These are phyloP conservation scores for Fermentozyma sake DNA, from an alignment of 1,139 yeast species.

Conservation along the genomic window DNA sequence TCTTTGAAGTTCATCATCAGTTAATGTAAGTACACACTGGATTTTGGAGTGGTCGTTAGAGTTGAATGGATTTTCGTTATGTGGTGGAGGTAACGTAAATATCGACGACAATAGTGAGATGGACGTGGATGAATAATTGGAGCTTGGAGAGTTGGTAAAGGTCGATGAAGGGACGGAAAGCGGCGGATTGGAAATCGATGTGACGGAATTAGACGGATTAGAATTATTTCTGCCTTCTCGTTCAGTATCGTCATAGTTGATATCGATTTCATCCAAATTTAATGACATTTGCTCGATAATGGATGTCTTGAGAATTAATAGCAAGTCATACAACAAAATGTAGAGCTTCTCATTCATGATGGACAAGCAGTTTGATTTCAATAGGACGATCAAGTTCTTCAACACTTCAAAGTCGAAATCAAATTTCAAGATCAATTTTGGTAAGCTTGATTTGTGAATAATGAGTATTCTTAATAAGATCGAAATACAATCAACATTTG, in stretches of 20 bases:
- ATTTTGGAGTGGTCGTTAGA: slow-evolving; percentile 19
- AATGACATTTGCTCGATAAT: slow-evolving; percentile 19
- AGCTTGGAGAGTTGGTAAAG: too few species aligned
- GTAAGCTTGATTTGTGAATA: slow-evolving; percentile 48
- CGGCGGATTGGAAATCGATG: neutral
- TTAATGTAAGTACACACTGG: slow-evolving; percentile 28
- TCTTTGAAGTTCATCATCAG: slow-evolving; percentile 27
- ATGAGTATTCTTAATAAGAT: slow-evolving; percentile 55
- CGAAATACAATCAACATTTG: slow-evolving; percentile 18
- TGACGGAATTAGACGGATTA: neutral
- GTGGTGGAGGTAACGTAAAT: slow-evolving; percentile 35
- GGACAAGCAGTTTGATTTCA: slow-evolving; percentile 37
- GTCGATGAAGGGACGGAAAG: neutral
- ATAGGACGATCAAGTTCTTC: slow-evolving; percentile 41
- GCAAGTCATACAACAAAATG: slow-evolving; percentile 58
- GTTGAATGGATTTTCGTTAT: slow-evolving; percentile 22
- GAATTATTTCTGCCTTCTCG: too few species aligned
- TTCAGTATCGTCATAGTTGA: too few species aligned
- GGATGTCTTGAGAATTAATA: slow-evolving; percentile 49
- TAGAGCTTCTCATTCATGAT: slow-evolving; percentile 46
- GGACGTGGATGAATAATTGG: too few species aligned
- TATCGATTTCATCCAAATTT: slow-evolving; percentile 11
- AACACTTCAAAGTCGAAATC: slow-evolving; percentile 37
- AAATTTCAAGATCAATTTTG: slow-evolving; percentile 25
- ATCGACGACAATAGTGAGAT: slow-evolving; percentile 18